phyloP scores from a whole-genome alignment of 139 green algal genomes.

The Micractinium conductrix region DNA sequence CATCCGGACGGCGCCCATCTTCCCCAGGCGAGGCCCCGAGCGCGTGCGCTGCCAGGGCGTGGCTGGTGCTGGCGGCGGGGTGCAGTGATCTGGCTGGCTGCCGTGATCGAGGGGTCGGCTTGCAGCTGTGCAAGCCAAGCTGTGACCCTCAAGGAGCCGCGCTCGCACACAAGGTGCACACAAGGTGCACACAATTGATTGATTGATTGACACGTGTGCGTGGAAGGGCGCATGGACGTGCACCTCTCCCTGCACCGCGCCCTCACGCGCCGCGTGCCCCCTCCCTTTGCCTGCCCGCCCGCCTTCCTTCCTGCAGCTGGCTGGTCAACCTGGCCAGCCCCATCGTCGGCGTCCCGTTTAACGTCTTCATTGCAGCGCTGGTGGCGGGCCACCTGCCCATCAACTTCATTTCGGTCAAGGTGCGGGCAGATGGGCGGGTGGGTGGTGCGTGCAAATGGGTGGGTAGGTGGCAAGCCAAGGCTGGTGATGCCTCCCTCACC shows the following conservation, averaged over 20 bases:
- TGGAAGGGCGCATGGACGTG: background rate
- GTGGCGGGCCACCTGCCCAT: slow-evolving; percentile 45
- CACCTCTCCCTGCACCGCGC: background rate
- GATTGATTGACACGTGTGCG: background rate
- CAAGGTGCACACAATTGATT: too few species aligned
- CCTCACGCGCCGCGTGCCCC: background rate
- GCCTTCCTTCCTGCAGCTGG: slow-evolving; percentile 52
- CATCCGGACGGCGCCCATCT: slow-evolving; percentile 43
- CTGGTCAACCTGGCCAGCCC: slow-evolving; percentile 78
- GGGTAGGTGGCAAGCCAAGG: background rate
- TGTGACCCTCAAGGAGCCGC: too few species aligned
- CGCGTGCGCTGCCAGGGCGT: too few species aligned
- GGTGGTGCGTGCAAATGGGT: background rate
- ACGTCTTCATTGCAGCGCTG: slow-evolving; percentile 40
- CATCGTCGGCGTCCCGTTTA: slow-evolving; percentile 71
- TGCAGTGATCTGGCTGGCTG: background rate
- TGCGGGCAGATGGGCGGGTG: background rate
- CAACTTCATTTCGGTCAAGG: slow-evolving; percentile 54
- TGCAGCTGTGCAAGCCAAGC: background rate
- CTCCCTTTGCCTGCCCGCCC: background rate
- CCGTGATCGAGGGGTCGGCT: background rate
- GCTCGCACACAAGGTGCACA: too few species aligned
- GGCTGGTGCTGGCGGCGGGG: background rate
- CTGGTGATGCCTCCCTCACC: background rate
- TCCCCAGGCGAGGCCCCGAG: slow-evolving; percentile 4